Evolutionary conservation across 1,139 yeast genomes (phyloP).

Genomic region (Kodamaea suecica): DNA sequence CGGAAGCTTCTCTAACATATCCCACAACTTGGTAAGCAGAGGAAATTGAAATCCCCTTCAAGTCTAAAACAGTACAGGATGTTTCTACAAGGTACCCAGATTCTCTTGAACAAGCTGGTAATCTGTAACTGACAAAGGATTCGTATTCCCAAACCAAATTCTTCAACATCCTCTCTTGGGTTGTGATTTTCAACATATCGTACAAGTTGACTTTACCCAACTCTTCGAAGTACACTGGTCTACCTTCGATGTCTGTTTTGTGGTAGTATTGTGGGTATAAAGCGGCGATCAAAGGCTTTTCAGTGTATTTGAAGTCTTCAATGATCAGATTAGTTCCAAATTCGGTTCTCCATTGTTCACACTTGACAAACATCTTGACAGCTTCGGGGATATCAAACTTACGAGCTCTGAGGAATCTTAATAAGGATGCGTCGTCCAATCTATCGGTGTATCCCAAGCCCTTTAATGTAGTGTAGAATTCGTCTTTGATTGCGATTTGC

Average conservation of each 20-base stretch:
- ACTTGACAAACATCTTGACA: constrained; percentile 74
- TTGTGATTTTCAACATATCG: constrained; percentile 90
- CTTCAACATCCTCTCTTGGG: constrained; percentile 93
- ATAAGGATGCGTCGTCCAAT: constrained; percentile 83
- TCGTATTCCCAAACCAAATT: constrained; percentile 98
- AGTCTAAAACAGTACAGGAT: constrained; percentile 91
- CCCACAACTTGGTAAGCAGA: constrained; percentile 82
- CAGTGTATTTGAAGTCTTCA: constrained; percentile 82
- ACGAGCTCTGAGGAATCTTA: constrained; percentile 92
- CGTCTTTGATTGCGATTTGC: constrained; percentile 58
- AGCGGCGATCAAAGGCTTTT: constrained; percentile 84
- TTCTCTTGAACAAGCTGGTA: constrained; percentile 93
- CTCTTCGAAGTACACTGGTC: constrained; percentile 94
- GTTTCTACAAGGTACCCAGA: constrained; percentile 81
- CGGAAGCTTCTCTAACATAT: constrained; percentile 89
- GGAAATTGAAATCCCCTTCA: constrained; percentile 86
- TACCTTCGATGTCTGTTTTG: constrained; percentile 93
- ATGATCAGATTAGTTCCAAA: constrained; percentile 85
- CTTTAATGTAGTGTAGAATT: constrained; percentile 55
- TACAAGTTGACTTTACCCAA: constrained; percentile 85
- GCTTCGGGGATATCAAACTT: constrained; percentile 84
- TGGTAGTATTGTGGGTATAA: constrained; percentile 96
- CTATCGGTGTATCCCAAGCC: constrained; percentile 70
- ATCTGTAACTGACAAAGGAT: constrained; percentile 74
- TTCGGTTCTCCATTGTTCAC: constrained; percentile 90